Evolutionary conservation across 2,329 filamentous ascomycete genomes (phyloP), one percentile per base, ranked within the genome.

Genomic region (Dactylellina parvicollis): DNA sequence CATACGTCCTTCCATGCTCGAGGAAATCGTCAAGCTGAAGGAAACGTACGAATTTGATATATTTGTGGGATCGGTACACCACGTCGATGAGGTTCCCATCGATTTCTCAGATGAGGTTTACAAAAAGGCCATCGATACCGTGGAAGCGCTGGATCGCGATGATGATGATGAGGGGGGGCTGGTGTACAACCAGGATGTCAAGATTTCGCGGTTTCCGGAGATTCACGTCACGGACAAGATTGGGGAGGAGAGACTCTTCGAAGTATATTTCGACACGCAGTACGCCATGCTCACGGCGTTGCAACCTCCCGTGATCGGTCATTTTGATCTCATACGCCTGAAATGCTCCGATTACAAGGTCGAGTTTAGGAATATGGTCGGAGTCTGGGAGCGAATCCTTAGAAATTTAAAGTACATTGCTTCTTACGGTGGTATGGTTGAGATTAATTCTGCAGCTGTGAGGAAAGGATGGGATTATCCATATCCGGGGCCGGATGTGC

Each of bases 1-100:
- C 88, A 95, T 97, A 80, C 89, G 93, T 4, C 85, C 89, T 0
- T 85, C 83, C 2, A 87, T 86, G 2, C 87, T 88, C 77, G 81
- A 80, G 0, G 82, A 90, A 49, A 88, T 96, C 69, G 79, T 82
- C 32, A 77, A 80, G 9, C 85, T 92, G 2, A 82, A 89, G 20
- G 79, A 84, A 4, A 84, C 86, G 74, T 86, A 91, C 38, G 81
- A 82, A 8, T 85, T 96, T 74, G 94, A 98, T 82, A 91, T 96
- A 82, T 96, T 97, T 83, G 85, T 99, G 79, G 95, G 95, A 67
- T 96, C 91, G 0, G 86, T 98, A 52, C 95, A 99, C 82, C 95
- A 99, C 81, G 90, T 93, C 5, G 87, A 91, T 78, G 88, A 88
- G 14, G 84, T 94, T 44, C 93, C 95, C 4, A 96, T 99, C 78